A percentile compares a stretch with the other conserved stretches of the same genome.
Conservation (phyloP, 257 asterid species). For the Gentiana macrophylla region DNA sequence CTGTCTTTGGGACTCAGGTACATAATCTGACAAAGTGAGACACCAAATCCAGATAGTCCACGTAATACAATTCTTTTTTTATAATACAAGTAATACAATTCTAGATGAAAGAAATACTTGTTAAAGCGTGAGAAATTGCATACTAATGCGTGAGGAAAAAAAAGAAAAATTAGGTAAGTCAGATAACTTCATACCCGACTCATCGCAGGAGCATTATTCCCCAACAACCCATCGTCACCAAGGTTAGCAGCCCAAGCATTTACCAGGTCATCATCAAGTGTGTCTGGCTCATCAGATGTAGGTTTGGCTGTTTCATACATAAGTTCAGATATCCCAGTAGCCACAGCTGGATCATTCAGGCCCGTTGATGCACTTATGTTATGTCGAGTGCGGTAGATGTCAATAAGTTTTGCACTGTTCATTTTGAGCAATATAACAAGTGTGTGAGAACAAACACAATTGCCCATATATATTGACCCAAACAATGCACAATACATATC, state of each 20-base stretch:
- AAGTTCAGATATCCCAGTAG: constrained; percentile 96
- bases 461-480: neutral
- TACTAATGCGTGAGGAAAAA: too few relatives aligned
- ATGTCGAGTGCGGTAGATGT: constrained; percentile 95
- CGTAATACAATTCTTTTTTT: too few relatives aligned
- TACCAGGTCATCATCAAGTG: constrained; percentile 92
- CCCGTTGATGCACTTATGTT: constrained; percentile 96
- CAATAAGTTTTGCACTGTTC: constrained; percentile 85
- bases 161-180: neutral
- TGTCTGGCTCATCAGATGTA: constrained; percentile 57
- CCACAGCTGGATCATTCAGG: constrained; percentile 91
- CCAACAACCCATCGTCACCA: constrained; percentile 71
- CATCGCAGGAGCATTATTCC: constrained; percentile 83
- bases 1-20: too few relatives aligned
- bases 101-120: too few relatives aligned
- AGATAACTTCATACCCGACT: constrained; percentile 59
- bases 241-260: constrained; percentile 97
- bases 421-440: constrained; percentile 16
- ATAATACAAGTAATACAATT: too few relatives aligned
- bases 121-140: too few relatives aligned
- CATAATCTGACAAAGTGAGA: too few relatives aligned
- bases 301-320: constrained; percentile 77
- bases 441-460: constrained; percentile 22
- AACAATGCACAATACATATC: too few relatives aligned
- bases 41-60: too few relatives aligned